phyloP scores from a whole-genome alignment of 164 flowering plant genomes.

The Cinnamomum chago region DNA sequence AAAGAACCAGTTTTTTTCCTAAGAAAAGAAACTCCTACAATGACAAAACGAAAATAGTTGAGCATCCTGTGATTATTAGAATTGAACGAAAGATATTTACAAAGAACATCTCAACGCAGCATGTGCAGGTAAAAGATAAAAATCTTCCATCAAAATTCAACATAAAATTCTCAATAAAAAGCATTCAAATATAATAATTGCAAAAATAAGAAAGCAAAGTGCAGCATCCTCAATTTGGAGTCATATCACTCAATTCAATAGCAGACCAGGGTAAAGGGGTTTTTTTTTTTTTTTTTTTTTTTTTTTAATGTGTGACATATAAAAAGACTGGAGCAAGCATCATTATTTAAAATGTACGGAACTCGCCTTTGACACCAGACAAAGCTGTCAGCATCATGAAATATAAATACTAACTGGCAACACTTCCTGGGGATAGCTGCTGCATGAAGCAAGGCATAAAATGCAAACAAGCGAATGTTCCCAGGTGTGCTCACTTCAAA shows the following conservation, averaged over 20 bases:
- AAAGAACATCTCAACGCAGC: no score
- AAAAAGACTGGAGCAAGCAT: conserved; percentile 1
- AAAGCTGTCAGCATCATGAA: conserved; percentile 13
- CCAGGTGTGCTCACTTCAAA: conserved; percentile 5
- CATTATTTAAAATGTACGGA: conserved; percentile 13
- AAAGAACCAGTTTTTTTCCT: no score
- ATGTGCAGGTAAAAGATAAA: no score
- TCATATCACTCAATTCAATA: not conserved
- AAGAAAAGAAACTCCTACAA: no score
- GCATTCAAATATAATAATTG: not conserved
- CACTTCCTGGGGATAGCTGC: conserved; percentile 16
- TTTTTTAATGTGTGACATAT: not conserved
- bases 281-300: no score
- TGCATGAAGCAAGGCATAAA: conserved; percentile 9
- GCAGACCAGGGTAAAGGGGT: no score
- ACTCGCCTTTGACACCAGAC: conserved; percentile 16
- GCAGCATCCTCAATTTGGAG: not conserved
- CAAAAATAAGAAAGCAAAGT: not conserved
- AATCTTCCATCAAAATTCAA: no score
- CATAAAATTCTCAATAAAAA: no score
- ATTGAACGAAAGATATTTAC: no score
- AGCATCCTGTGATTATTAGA: no score
- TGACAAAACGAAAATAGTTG: no score
- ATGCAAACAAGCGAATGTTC: not conserved
- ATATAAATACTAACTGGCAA: conserved; percentile 6